phyloP scores from a whole-genome alignment of 163 green algal genomes.

The Volvox carteri region DNA sequence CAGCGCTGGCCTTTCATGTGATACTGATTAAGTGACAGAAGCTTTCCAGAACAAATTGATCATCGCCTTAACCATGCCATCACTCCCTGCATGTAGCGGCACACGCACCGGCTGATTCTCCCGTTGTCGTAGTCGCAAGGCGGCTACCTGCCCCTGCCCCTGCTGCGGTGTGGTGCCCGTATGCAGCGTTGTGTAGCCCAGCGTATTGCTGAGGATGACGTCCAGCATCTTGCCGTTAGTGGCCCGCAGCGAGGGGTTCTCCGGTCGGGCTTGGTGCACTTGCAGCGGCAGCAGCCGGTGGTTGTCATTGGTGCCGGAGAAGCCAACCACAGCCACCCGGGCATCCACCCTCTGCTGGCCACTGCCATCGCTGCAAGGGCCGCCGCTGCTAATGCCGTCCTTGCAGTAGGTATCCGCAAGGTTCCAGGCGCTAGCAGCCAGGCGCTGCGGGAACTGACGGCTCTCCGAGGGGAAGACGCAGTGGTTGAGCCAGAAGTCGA shows the following conservation, averaged over 20 bases:
- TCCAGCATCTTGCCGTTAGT: constrained; percentile 79
- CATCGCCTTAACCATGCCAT: too few relatives aligned
- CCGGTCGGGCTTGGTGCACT: constrained; percentile 59
- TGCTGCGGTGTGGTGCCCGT: too few relatives aligned
- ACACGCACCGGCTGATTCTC: too few relatives aligned
- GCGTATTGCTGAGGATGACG: constrained; percentile 60
- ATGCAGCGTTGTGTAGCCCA: constrained; percentile 59
- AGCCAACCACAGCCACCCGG: constrained; percentile 57
- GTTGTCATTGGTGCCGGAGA: constrained; percentile 78
- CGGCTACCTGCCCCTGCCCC: too few relatives aligned
- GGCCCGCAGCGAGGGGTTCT: constrained; percentile 43
- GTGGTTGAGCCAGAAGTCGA: constrained; percentile 72
- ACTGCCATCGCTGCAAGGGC: too few relatives aligned
- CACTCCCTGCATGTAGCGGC: too few relatives aligned
- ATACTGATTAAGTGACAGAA: too few relatives aligned
- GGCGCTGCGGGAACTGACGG: constrained; percentile 66
- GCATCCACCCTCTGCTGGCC: too few relatives aligned
- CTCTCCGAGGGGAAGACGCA: constrained; percentile 68
- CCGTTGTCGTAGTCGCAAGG: too few relatives aligned
- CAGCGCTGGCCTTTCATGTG: too few relatives aligned
- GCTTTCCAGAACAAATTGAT: too few relatives aligned
- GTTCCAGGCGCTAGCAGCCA: constrained; percentile 72
- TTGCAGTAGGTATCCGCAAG: constrained; percentile 75
- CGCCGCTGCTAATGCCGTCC: too few relatives aligned
- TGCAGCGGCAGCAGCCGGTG: constrained; percentile 75